These are phyloP conservation scores for Gleditsia sinensis DNA, from an alignment of 306 rosid genomes.

Conservation along the genomic window DNA sequence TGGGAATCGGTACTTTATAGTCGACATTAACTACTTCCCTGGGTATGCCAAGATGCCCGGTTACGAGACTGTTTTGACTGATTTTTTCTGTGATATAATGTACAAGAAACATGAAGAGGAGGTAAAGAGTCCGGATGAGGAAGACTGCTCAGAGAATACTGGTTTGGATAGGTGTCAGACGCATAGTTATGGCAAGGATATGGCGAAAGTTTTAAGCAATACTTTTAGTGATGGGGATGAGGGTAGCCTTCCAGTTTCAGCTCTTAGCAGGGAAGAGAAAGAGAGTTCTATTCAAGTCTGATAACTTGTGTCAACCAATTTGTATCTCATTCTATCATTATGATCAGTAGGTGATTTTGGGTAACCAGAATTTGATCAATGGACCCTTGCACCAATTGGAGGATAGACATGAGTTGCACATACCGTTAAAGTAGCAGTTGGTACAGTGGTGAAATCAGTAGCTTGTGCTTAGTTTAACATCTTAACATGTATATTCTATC, in stretches of 20 bases:
- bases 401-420: slow-evolving; percentile 40
- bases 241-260: slow-evolving; percentile 33
- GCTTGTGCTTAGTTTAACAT: slow-evolving; percentile 62
- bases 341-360: slow-evolving; percentile 34
- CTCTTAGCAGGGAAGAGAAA: slow-evolving; percentile 39
- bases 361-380: slow-evolving; percentile 41
- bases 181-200: slow-evolving; percentile 19
- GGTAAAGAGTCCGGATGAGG: slow-evolving; percentile 21
- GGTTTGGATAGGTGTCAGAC: slow-evolving; percentile 41
- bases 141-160: slow-evolving; percentile 25
- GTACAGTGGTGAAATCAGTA: slow-evolving; percentile 58
- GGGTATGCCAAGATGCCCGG: slow-evolving; percentile 98
- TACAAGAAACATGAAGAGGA: slow-evolving; percentile 36
- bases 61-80: slow-evolving; percentile 74
- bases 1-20: slow-evolving; percentile 78
- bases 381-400: slow-evolving; percentile 41
- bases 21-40: slow-evolving; percentile 93
- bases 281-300: slow-evolving; percentile 46
- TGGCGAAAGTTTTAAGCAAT: neutral
- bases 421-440: slow-evolving; percentile 52
- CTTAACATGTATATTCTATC: slow-evolving; percentile 72
- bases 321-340: slow-evolving; percentile 26
- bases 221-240: slow-evolving; percentile 49
- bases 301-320: neutral
- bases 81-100: slow-evolving; percentile 77